Conservation (phyloP, 345 rosid genomes). For the Gossypium arboreum region DNA sequence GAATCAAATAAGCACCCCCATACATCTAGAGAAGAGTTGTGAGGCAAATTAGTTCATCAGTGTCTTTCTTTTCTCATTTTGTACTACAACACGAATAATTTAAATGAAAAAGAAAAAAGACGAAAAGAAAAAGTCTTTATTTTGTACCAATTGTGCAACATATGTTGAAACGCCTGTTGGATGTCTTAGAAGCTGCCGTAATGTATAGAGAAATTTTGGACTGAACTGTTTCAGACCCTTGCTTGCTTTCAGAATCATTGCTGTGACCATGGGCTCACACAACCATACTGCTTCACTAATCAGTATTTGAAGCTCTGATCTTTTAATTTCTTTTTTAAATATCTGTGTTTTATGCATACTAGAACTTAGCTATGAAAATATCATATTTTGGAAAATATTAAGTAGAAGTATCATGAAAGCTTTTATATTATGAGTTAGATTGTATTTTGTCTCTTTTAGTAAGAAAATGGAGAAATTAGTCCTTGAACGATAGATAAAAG, state of each 20-base stretch:
- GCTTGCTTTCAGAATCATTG: too few relatives aligned
- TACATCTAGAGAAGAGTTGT: conserved; percentile 8
- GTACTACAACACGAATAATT: neutral
- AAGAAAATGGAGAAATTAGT: too few relatives aligned
- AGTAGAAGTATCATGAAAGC: too few relatives aligned
- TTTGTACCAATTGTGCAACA: neutral
- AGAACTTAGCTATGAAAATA: too few relatives aligned
- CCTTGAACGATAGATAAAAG: too few relatives aligned
- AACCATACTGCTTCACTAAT: neutral
- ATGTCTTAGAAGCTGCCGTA: neutral
- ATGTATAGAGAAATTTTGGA: neutral
- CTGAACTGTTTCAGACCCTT: too few relatives aligned
- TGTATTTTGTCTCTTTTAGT: too few relatives aligned
- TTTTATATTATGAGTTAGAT: too few relatives aligned
- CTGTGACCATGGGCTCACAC: neutral
- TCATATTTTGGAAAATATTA: too few relatives aligned
- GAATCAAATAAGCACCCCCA: conserved; percentile 16
- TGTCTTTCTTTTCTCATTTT: conserved; percentile 3
- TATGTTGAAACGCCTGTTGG: neutral
- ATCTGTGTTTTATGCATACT: too few relatives aligned
- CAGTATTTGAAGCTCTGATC: neutral
- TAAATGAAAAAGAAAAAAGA: neutral
- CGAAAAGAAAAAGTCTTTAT: neutral
- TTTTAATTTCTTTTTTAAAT: neutral
- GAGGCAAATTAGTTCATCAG: neutral